Conservation (phyloP, 345 rosid species). For the Kandelia obovata region DNA sequence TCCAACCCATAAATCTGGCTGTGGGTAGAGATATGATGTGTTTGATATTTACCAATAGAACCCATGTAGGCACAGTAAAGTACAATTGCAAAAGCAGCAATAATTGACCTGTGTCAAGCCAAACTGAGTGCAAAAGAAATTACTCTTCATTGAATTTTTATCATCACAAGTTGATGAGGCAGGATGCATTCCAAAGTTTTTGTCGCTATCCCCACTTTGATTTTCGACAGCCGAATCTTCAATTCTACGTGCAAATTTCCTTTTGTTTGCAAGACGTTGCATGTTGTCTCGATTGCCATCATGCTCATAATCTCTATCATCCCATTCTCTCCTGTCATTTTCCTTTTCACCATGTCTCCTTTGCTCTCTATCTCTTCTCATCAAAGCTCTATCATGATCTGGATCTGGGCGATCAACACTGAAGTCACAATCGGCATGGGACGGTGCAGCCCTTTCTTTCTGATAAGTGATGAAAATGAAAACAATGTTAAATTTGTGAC, state of each 20-base stretch:
- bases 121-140: slow-evolving; percentile 19
- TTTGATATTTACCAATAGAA: too few relatives aligned
- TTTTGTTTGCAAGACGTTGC: slow-evolving; percentile 51
- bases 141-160: slow-evolving; percentile 61
- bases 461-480: slow-evolving; percentile 35
- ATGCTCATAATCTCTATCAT: slow-evolving; percentile 55
- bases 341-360: slow-evolving; percentile 65
- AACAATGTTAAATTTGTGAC: slow-evolving; percentile 28
- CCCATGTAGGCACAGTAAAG: background rate
- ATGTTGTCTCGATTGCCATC: slow-evolving; percentile 60
- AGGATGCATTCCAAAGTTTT: slow-evolving; percentile 46
- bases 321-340: slow-evolving; percentile 39
- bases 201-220: slow-evolving; percentile 62
- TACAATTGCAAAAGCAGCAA: background rate
- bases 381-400: slow-evolving; percentile 52
- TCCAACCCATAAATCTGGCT: too few relatives aligned
- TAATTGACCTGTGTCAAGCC: background rate
- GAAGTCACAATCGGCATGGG: slow-evolving; percentile 51
- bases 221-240: slow-evolving; percentile 54
- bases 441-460: slow-evolving; percentile 59
- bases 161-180: slow-evolving; percentile 62
- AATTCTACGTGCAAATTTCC: slow-evolving; percentile 37
- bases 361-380: slow-evolving; percentile 64
- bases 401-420: slow-evolving; percentile 57
- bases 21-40: too few relatives aligned